Percentiles rank a stretch among this genome's conserved stretches.
phyloP scores from a whole-genome alignment of 129 eudicot genomes.

The Kitagawia praeruptora region DNA sequence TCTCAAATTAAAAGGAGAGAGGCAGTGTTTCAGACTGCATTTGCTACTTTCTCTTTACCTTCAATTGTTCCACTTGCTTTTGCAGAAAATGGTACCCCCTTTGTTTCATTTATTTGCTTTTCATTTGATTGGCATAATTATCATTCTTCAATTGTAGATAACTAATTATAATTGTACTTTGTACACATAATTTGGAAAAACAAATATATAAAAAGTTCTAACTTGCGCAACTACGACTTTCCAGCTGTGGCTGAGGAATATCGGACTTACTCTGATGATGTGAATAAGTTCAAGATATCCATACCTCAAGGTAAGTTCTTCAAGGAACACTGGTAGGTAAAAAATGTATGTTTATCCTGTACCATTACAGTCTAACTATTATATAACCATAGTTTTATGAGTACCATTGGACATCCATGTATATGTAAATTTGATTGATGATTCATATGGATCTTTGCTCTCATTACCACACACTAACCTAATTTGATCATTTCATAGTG shows the following conservation, averaged over 20 bases:
- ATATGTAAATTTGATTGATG: neutral
- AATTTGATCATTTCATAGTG: neutral
- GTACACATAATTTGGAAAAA: no score
- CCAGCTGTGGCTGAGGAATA: constrained; percentile 47
- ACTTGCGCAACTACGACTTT: neutral
- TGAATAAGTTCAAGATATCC: constrained; percentile 70
- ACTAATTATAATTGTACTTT: neutral
- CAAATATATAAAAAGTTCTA: neutral
- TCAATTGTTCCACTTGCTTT: constrained; percentile 45
- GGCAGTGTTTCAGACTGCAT: constrained; percentile 36
- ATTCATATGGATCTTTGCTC: neutral
- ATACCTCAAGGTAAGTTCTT: constrained; percentile 64
- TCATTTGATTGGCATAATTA: neutral
- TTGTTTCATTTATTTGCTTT: neutral
- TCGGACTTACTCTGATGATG: constrained; percentile 71
- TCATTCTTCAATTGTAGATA: neutral
- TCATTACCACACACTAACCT: neutral
- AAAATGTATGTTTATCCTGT: no score
- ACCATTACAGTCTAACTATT: no score
- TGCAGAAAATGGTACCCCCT: constrained; percentile 39
- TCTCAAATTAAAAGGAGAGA: constrained; percentile 53
- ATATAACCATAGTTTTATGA: no score
- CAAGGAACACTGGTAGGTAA: neutral
- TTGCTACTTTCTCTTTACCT: constrained; percentile 51
- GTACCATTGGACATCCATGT: neutral